These are phyloP conservation scores for Lipomyces oligophaga DNA, from an alignment of 805 yeast species.

Conservation along the genomic window DNA sequence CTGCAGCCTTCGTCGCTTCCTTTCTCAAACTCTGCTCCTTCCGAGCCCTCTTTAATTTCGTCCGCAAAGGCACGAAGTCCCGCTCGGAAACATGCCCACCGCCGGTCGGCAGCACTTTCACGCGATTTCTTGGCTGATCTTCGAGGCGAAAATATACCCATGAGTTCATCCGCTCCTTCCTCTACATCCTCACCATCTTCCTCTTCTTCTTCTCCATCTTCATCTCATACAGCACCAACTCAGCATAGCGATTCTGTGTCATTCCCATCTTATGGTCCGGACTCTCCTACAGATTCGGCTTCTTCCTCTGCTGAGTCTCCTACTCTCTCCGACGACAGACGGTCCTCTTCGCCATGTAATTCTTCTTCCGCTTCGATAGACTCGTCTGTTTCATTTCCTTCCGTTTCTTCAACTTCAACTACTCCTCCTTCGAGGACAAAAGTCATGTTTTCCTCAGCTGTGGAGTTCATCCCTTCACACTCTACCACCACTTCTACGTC, in stretches of 20 bases:
- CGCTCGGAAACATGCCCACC: constrained; percentile 56
- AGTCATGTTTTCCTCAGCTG: constrained; percentile 28
- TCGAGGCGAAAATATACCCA: constrained; percentile 6
- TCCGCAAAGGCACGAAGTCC: constrained; percentile 14
- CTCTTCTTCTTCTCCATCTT: constrained; percentile 1
- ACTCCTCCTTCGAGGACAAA: constrained; percentile 22
- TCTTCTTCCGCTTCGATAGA: constrained; percentile 19
- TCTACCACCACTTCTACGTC: constrained; percentile 27
- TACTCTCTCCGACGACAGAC: not conserved
- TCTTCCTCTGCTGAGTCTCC: constrained; percentile 6
- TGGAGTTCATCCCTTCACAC: constrained; percentile 30
- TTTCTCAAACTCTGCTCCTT: constrained; percentile 1
- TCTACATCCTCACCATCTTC: constrained; percentile 2
- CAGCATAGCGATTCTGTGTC: not conserved
- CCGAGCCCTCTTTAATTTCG: not conserved
- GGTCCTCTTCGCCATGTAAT: constrained; percentile 16
- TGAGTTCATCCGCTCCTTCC: constrained; percentile 6
- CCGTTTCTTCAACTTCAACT: constrained; percentile 22
- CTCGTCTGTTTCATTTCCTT: constrained; percentile 14
- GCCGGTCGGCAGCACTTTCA: constrained; percentile 82
- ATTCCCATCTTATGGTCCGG: not conserved
- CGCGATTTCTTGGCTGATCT: constrained; percentile 64
- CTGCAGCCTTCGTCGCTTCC: not conserved
- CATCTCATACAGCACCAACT: not conserved
- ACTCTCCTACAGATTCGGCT: not conserved